A percentile compares a stretch with the other conserved stretches of the same genome.
These are phyloP conservation scores for Hemileccinum impolitum DNA, from an alignment of 768 basidiomycete species.

Conservation along the genomic window DNA sequence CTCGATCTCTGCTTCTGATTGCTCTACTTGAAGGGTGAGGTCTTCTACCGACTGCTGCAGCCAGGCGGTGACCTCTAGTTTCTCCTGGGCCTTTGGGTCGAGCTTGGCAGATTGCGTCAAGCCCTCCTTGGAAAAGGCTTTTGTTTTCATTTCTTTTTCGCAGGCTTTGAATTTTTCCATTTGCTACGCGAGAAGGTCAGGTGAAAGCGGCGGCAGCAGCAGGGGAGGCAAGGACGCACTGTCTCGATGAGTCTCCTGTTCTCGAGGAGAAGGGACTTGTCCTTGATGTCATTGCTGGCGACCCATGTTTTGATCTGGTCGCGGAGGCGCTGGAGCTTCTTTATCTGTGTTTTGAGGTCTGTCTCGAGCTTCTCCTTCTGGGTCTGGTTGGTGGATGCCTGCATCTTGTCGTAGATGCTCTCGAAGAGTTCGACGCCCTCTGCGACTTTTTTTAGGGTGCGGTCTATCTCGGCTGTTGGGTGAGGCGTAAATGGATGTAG, in stretches of 20 bases:
- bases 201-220: conserved; percentile 10
- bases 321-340: conserved; percentile 81
- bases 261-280: conserved; percentile 89
- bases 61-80: conserved; percentile 86
- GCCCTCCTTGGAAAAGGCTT: conserved; percentile 99
- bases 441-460: conserved; percentile 93
- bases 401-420: conserved; percentile 98
- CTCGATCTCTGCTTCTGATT: conserved; percentile 94
- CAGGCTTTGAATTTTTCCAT: conserved; percentile 99
- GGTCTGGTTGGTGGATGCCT: conserved; percentile 90
- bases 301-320: conserved; percentile 97
- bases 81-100: conserved; percentile 97
- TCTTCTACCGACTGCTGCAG: conserved; percentile 87
- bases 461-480: conserved; percentile 90
- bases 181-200: conserved; percentile 61
- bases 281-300: conserved; percentile 97
- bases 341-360: conserved; percentile 97
- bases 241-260: conserved; percentile 96
- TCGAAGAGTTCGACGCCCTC: conserved; percentile 96
- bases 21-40: conserved; percentile 88
- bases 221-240: conserved; percentile 48
- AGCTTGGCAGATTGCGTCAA: conserved; percentile 90
- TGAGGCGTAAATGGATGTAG: neutral
- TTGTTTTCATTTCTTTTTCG: conserved; percentile 99
- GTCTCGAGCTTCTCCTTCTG: conserved; percentile 98